These are phyloP conservation scores for Podospora fimiseda DNA, from an alignment of 495 filamentous ascomycete genomes.

Conservation along the genomic window DNA sequence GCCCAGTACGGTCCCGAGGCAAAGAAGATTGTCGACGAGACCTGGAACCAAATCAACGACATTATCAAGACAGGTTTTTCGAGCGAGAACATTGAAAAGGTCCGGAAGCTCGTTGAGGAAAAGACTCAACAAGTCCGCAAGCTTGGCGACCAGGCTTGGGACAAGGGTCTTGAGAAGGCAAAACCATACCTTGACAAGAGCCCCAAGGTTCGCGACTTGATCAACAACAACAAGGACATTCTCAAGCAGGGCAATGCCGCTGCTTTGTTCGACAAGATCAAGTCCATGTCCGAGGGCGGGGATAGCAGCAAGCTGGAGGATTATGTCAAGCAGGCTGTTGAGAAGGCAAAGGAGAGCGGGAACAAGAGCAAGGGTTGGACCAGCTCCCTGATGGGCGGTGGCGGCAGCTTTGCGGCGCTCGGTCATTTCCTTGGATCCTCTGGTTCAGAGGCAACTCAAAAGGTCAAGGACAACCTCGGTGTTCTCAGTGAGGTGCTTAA, in stretches of 20 bases:
- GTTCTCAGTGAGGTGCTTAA: slow-evolving; percentile 48
- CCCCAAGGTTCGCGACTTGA: slow-evolving; percentile 56
- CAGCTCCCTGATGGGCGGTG: slow-evolving; percentile 30
- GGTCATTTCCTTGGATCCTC: slow-evolving; percentile 14
- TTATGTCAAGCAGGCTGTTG: slow-evolving; percentile 48
- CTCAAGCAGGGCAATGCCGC: slow-evolving; percentile 54
- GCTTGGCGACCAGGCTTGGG: slow-evolving; percentile 57
- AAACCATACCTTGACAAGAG: slow-evolving; percentile 60
- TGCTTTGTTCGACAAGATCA: slow-evolving; percentile 49
- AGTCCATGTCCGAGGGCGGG: slow-evolving; percentile 48
- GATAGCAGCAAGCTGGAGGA: slow-evolving; percentile 50
- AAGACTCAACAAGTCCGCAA: slow-evolving; percentile 55
- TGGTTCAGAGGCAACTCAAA: slow-evolving; percentile 32
- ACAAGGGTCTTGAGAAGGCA: slow-evolving; percentile 55
- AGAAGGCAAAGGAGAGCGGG: slow-evolving; percentile 46
- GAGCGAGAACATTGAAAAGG: slow-evolving; percentile 43
- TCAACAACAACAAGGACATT: slow-evolving; percentile 53
- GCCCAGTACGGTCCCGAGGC: slow-evolving; percentile 60
- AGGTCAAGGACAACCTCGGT: slow-evolving; percentile 51
- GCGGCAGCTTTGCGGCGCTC: slow-evolving; percentile 10
- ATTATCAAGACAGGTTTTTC: slow-evolving; percentile 50
- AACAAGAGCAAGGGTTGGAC: slow-evolving; percentile 20
- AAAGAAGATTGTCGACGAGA: slow-evolving; percentile 61
- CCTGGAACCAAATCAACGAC: slow-evolving; percentile 53
- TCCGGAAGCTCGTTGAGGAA: slow-evolving; percentile 55